Percentiles rank a stretch among this genome's conserved stretches.
Conservation (phyloP, 257 asterid species). For the Lithospermum erythrorhizon region DNA sequence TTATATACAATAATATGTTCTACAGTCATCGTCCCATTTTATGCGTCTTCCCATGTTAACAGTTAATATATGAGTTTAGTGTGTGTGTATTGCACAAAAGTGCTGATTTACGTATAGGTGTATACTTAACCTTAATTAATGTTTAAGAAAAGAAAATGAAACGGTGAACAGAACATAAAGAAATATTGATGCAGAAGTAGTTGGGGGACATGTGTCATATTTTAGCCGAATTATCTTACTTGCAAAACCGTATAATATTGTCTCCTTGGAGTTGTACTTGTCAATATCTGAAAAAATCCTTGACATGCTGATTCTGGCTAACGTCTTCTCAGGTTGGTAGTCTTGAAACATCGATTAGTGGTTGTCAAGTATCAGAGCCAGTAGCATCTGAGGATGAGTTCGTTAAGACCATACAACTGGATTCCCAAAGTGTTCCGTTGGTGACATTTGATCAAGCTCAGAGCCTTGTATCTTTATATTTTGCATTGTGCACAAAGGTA, state of each 20-base stretch:
- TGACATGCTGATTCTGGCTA: conserved; percentile 1
- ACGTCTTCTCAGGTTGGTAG: conserved; percentile 50
- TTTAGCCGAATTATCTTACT: not conserved
- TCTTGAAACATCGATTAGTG: conserved; percentile 69
- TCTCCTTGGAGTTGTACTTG: not conserved
- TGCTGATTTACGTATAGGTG: too few relatives aligned
- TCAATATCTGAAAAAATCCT: not conserved
- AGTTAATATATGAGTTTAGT: too few relatives aligned
- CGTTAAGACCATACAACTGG: conserved; percentile 29
- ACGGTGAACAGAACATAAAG: too few relatives aligned
- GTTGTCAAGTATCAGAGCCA: conserved; percentile 67
- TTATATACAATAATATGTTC: too few relatives aligned
- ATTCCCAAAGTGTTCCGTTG: conserved; percentile 40
- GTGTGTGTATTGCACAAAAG: too few relatives aligned
- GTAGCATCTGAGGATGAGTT: conserved; percentile 43
- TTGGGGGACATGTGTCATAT: not conserved
- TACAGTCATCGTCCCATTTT: too few relatives aligned
- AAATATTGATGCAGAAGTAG: not conserved
- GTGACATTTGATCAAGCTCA: conserved; percentile 52
- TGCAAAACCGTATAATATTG: not conserved
- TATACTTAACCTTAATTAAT: too few relatives aligned
- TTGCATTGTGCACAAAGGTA: conserved; percentile 88
- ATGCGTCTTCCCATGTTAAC: too few relatives aligned
- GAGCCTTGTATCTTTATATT: conserved; percentile 61
- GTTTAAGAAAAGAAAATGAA: too few relatives aligned